These are phyloP conservation scores for Cudoniella acicularis DNA, from an alignment of 495 filamentous ascomycete genomes.

Conservation along the genomic window DNA sequence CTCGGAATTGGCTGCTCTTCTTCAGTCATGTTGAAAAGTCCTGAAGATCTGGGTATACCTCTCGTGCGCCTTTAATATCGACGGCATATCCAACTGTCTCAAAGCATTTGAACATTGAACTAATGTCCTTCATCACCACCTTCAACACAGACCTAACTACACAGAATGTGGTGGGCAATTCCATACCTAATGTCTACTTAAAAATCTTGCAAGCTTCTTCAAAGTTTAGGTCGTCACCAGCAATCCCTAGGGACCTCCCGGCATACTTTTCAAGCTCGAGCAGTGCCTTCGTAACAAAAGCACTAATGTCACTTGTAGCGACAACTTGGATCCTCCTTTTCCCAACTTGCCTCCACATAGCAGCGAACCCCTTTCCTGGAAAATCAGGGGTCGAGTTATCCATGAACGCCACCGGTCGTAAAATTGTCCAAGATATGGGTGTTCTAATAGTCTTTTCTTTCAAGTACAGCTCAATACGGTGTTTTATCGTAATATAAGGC, in stretches of 20 bases:
- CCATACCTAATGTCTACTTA: constrained; percentile 32
- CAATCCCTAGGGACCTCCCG: constrained; percentile 36
- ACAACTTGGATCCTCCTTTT: constrained; percentile 53
- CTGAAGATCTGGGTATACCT: constrained; percentile 34
- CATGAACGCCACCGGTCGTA: constrained; percentile 65
- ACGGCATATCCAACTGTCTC: constrained; percentile 40
- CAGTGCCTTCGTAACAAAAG: constrained; percentile 60
- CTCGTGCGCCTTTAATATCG: constrained; percentile 35
- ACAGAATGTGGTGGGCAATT: constrained; percentile 35
- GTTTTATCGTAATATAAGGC: constrained; percentile 65
- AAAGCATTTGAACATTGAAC: constrained; percentile 45
- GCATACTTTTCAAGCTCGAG: constrained; percentile 33
- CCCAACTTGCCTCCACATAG: constrained; percentile 42
- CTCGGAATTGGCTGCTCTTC: constrained; percentile 35
- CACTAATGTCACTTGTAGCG: constrained; percentile 57
- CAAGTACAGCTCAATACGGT: constrained; percentile 62
- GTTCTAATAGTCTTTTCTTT: constrained; percentile 25
- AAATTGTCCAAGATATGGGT: constrained; percentile 55
- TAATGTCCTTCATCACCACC: constrained; percentile 30
- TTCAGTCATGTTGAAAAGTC: constrained; percentile 40
- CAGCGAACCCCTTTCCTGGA: constrained; percentile 57
- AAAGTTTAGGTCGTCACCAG: constrained; percentile 44
- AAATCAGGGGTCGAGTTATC: constrained; percentile 60
- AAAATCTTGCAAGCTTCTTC: constrained; percentile 36
- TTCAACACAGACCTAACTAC: constrained; percentile 37